A percentile compares a stretch with the other conserved stretches of the same genome.
Conservation (phyloP, 257 asterid species). For the Ballota nigra region DNA sequence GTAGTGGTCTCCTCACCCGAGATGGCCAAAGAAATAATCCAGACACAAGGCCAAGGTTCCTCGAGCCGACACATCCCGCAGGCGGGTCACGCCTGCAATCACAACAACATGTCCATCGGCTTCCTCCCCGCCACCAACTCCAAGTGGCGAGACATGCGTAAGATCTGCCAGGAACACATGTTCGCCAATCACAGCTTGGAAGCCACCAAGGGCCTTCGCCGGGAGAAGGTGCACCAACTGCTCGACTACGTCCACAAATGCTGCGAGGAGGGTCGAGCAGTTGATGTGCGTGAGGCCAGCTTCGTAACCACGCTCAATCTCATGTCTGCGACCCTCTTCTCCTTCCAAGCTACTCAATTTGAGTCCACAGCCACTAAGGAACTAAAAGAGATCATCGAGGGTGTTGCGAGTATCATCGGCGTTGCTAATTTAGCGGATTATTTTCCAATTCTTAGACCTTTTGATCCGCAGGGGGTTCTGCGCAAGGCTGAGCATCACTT, state of each 20-base stretch:
- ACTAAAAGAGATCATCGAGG: slow-evolving; percentile 24
- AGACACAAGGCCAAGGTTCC: not conserved
- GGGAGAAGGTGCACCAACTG: too few species aligned
- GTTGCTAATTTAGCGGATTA: slow-evolving; percentile 29
- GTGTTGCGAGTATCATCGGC: not conserved
- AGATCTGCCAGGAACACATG: too few species aligned
- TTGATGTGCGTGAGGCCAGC: too few species aligned
- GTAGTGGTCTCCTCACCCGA: not conserved
- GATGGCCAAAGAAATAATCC: not conserved
- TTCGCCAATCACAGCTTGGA: too few species aligned
- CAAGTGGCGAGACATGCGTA: too few species aligned
- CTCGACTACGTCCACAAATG: too few species aligned
- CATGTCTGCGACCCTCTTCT: not conserved
- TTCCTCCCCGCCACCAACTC: too few species aligned
- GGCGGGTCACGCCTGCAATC: not conserved
- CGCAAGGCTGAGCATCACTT: not conserved
- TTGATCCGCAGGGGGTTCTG: slow-evolving; percentile 36
- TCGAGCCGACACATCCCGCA: not conserved
- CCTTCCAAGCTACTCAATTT: too few species aligned
- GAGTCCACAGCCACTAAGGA: slow-evolving; percentile 10
- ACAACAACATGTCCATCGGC: not conserved
- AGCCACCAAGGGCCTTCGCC: too few species aligned
- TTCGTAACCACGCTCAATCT: too few species aligned
- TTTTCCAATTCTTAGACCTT: not conserved
- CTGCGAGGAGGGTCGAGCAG: too few species aligned